Evolutionary conservation across 2,329 filamentous ascomycete genomes (phyloP).

Genomic region (Apiospora hydei): DNA sequence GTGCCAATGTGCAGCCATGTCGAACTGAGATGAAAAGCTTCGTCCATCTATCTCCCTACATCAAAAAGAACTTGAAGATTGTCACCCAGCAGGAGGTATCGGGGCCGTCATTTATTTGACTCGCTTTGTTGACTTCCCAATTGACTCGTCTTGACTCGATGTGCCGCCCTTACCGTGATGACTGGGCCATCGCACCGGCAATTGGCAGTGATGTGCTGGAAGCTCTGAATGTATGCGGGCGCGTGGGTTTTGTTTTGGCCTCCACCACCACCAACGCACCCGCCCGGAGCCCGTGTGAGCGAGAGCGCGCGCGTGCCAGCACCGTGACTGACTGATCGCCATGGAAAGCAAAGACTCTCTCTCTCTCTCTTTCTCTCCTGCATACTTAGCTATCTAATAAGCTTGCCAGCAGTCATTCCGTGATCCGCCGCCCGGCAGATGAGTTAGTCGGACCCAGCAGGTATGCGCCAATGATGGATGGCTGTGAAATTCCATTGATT

Average conservation of each 20-base stretch:
- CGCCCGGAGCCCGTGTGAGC: too few relatives aligned
- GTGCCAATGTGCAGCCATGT: too few relatives aligned
- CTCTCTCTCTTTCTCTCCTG: neutral
- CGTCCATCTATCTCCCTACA: too few relatives aligned
- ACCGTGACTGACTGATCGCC: neutral
- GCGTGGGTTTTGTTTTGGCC: neutral
- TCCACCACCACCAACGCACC: neutral
- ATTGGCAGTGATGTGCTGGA: neutral
- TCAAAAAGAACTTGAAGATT: neutral
- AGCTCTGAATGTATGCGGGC: neutral
- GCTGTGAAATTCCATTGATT: neutral
- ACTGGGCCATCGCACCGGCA: neutral
- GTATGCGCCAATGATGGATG: neutral
- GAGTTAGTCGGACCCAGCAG: neutral
- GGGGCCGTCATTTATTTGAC: neutral
- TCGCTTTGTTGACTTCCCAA: too few relatives aligned
- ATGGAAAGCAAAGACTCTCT: neutral
- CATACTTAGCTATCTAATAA: neutral
- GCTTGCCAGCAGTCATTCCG: too few relatives aligned
- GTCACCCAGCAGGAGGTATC: neutral
- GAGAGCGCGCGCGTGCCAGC: too few relatives aligned
- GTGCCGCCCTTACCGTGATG: neutral
- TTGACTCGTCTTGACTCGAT: too few relatives aligned
- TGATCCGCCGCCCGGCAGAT: neutral
- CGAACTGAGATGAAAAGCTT: too few relatives aligned